Evolutionary conservation across 768 basidiomycete species (phyloP).

Genomic region (Xerocomellus amylosporus): DNA sequence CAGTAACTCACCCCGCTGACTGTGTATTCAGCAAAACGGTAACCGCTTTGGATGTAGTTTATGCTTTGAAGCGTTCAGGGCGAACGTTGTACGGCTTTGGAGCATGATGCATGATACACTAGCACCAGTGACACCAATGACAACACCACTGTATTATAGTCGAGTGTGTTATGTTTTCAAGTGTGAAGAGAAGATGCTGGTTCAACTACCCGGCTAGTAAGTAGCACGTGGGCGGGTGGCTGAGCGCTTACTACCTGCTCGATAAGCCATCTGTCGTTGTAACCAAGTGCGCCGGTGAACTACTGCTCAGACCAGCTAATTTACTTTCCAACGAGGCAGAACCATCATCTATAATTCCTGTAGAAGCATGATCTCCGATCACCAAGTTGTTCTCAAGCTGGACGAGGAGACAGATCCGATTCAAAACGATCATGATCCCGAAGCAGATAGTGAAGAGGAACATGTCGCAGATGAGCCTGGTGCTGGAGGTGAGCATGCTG

Average conservation of each 20-base stretch:
- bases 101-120: conserved; percentile 36
- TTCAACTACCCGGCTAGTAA: neutral
- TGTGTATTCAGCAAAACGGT: conserved; percentile 56
- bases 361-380: conserved; percentile 20
- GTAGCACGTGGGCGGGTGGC: neutral
- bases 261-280: neutral
- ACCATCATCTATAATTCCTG: neutral
- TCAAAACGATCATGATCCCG: conserved; percentile 20
- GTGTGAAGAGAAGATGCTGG: neutral
- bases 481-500: conserved; percentile 27
- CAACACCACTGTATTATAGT: conserved; percentile 8
- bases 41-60: conserved; percentile 83
- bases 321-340: neutral
- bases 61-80: conserved; percentile 68
- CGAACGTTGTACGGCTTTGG: conserved; percentile 82
- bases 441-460: conserved; percentile 36
- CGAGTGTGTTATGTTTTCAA: neutral
- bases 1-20: neutral
- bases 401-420: conserved; percentile 13
- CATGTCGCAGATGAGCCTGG: conserved; percentile 25
- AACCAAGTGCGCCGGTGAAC: too few species aligned
- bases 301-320: neutral
- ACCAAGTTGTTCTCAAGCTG: conserved; percentile 7
- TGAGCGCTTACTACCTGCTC: neutral
- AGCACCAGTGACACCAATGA: neutral